Percentiles rank a stretch among this genome's conserved stretches.
Evolutionary conservation across 345 rosid genomes (phyloP).

Genomic region (Crucihimalaya himalaica): DNA sequence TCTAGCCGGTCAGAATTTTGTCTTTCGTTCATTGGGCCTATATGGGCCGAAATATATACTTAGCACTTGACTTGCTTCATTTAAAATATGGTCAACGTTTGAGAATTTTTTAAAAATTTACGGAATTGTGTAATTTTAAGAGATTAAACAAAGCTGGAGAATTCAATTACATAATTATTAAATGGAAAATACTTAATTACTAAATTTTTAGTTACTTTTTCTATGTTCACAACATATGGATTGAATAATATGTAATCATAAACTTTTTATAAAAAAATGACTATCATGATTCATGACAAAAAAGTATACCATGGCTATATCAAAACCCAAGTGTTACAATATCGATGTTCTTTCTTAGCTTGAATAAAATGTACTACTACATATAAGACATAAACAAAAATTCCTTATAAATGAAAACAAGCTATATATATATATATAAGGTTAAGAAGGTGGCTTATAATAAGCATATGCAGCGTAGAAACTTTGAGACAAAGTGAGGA

Average conservation of each 20-base stretch:
- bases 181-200: too few relatives aligned
- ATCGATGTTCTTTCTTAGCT: not conserved
- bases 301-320: not conserved
- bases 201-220: too few relatives aligned
- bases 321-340: not conserved
- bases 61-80: not conserved
- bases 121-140: too few relatives aligned
- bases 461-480: constrained; percentile 69
- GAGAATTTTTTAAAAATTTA: too few relatives aligned
- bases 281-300: not conserved
- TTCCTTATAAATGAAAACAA: not conserved
- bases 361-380: not conserved
- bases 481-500: constrained; percentile 77
- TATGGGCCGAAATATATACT: not conserved
- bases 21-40: not conserved
- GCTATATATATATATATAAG: too few relatives aligned
- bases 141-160: too few relatives aligned
- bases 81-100: not conserved
- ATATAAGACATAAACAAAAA: not conserved
- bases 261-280: not conserved
- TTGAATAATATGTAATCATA: not conserved
- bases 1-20: constrained; percentile 18
- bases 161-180: too few relatives aligned
- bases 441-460: constrained; percentile 56
- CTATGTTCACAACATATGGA: too few relatives aligned